Base-by-base conservation (phyloP, 192 early-diverging fungal genomes). In the Cladochytrium replicatum region DNA sequence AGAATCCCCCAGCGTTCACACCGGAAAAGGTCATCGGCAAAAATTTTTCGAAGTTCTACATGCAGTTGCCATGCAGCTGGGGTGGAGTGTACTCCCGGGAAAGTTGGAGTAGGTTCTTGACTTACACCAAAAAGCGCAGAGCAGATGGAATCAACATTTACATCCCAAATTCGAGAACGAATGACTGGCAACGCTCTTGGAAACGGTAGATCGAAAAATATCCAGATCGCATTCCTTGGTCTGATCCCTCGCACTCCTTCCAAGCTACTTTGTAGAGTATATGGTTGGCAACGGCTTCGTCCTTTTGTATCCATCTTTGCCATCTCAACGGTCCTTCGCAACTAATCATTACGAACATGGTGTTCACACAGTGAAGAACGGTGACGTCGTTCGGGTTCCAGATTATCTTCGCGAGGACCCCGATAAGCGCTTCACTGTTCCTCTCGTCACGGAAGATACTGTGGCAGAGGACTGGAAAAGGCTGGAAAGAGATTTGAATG, bases 41-140 rank as follows among this genome's bases (percentile, higher is more conserved):
- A 15, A 11, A 41, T 60, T 9, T 30, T 50, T 6, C 58, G n/a
- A 21, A 52, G 17, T 66, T 64, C 29, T 27, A 46, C 6, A 54
- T 64, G 17, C 63, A 64, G 41, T 54, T 64, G 19, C 63, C 63
- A 23, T 66, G 63, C 43, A 61, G 57, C 6, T 64, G 63, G 63
- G 63, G 63, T 41, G 63, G 46, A 3, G 25, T 64, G 22, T 64
- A 61, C 24, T 29, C n/a, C n/a, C 52, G 23, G 17, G 8, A 15
- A 31, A 32, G 41, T 17, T 64, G 63, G 63, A 26, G 2, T 3
- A 23, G 25, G 3, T 64, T 66, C 43, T 34, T 23, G 6, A n/a
- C 49, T 9, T 64, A 58, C 32, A n/a, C 45, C 21, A 4, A 8
- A 40, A 45, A 41, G 41, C 26, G 63, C 25, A n/a, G 28, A 4